Evolutionary conservation across 345 rosid species (phyloP).

Genomic region (Salix brachista): DNA sequence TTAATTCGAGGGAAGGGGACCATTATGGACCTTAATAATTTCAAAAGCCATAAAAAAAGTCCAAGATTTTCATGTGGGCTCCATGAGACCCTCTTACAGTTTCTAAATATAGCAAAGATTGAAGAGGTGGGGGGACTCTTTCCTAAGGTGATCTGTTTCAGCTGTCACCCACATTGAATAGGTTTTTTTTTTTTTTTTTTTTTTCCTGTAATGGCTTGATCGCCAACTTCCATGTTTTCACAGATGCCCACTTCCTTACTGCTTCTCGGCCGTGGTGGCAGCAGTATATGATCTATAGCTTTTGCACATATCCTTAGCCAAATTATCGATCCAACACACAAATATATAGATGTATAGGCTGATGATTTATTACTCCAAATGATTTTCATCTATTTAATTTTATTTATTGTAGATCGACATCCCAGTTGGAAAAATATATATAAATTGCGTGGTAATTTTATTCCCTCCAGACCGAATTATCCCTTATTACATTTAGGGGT

Average conservation of each 20-base stretch:
- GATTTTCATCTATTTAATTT: not conserved
- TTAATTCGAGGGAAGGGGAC: conserved; percentile 6
- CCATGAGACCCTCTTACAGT: not conserved
- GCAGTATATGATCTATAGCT: not conserved
- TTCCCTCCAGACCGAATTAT: not conserved
- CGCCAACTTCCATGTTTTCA: not conserved
- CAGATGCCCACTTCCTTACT: not conserved
- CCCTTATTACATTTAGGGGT: too few relatives aligned
- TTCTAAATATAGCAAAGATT: conserved; percentile 12
- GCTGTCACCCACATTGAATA: not conserved
- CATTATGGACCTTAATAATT: conserved; percentile 7
- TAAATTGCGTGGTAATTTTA: not conserved
- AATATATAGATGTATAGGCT: too few relatives aligned
- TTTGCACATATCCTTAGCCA: not conserved
- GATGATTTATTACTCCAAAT: not conserved
- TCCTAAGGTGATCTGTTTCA: conserved; percentile 8
- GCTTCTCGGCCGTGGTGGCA: not conserved
- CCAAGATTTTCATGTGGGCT: not conserved
- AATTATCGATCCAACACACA: not conserved
- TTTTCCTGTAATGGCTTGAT: not conserved
- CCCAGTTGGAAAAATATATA: not conserved
- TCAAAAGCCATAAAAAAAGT: not conserved
- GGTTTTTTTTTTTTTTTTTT: not conserved
- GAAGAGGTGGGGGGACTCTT: not conserved
- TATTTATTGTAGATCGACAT: not conserved